Base-by-base conservation (phyloP, 2,329 filamentous ascomycete species). In the Alternaria brassicicola region DNA sequence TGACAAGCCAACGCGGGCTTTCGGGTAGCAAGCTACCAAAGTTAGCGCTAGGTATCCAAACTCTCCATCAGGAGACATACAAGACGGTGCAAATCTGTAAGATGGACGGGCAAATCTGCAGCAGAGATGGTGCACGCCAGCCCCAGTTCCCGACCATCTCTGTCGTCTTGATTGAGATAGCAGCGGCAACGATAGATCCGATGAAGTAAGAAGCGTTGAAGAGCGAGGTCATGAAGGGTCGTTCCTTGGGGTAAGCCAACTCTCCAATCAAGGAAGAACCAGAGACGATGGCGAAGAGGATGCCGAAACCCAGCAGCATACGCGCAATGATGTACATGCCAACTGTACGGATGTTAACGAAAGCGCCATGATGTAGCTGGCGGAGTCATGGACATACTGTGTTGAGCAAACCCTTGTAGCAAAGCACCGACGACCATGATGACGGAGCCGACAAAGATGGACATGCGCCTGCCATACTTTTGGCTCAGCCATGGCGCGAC, bases 191-290 rank as follows among this genome's bases (percentile, higher is more conserved):
- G 42, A 86, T 85, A 31, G 74, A 57, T 25, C 85, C 84, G 57
- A 86, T 76, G 59, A 84, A 86, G 70, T 84, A 86, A 1, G 82
- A 85, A 1, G 84, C 82, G 65, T 88, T 88, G 79, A 88, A 88
- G 1, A 87, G 76, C 6, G 84, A 86, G 1, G 85, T 88, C 52
- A 88, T 65, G n/a, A 84, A 78, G 0, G 85, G 79, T 60, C 86
- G 83, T 71, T 88, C 85, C 68, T 86, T 87, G 3, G 86, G 86
- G 66, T 88, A 83, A 1, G 81, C 85, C 25, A 88, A 76, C 68
- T 88, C 86, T 73, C 85, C 85, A 26, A 88, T 84, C 48, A 88
- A 74, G 31, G 83, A 80, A 1, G 85, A 84, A 4, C 83, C 85
- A 2, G 84, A 82, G 31, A 87, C 83, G 59, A 87, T 87, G 58